Percentiles rank a stretch among this genome's conserved stretches.
Conservation (phyloP, 768 basidiomycete genomes). For the Leccinum rimulosum region DNA sequence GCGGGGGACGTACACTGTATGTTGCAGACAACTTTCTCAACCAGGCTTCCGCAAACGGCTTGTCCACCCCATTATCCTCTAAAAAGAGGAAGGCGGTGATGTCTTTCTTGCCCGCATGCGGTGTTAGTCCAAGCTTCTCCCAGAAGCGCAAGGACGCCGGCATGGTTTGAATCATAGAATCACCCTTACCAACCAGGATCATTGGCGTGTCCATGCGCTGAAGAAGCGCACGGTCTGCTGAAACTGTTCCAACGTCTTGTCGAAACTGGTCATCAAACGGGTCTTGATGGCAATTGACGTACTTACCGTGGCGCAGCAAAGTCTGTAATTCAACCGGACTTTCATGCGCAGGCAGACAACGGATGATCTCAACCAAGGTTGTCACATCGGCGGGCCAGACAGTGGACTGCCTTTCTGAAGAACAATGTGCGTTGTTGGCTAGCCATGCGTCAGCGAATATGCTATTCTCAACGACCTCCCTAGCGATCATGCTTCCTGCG, state of each 20-base stretch:
- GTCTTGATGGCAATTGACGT: background rate
- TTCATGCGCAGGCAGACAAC: constrained; percentile 35
- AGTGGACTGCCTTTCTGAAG: constrained; percentile 25
- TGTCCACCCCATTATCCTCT: constrained; percentile 56
- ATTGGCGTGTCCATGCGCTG: constrained; percentile 49
- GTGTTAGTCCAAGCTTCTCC: constrained; percentile 78
- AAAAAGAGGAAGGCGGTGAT: constrained; percentile 66
- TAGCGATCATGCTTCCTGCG: constrained; percentile 58
- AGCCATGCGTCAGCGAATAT: constrained; percentile 69
- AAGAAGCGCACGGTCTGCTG: constrained; percentile 18
- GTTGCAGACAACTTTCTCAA: constrained; percentile 46
- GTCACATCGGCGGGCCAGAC: constrained; percentile 62
- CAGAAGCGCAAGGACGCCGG: constrained; percentile 78
- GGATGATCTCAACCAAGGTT: constrained; percentile 38
- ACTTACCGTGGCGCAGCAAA: constrained; percentile 43
- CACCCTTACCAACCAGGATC: constrained; percentile 65
- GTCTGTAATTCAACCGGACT: constrained; percentile 42
- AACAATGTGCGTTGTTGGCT: constrained; percentile 32
- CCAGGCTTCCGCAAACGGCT: constrained; percentile 56
- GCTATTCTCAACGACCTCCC: constrained; percentile 72
- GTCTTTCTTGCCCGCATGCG: constrained; percentile 69
- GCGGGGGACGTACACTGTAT: constrained; percentile 53
- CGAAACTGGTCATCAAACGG: background rate
- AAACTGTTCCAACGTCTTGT: constrained; percentile 1
- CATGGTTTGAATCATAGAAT: constrained; percentile 63